phyloP scores from a whole-genome alignment of 495 filamentous ascomycete genomes.

The Cudoniella acicularis region DNA sequence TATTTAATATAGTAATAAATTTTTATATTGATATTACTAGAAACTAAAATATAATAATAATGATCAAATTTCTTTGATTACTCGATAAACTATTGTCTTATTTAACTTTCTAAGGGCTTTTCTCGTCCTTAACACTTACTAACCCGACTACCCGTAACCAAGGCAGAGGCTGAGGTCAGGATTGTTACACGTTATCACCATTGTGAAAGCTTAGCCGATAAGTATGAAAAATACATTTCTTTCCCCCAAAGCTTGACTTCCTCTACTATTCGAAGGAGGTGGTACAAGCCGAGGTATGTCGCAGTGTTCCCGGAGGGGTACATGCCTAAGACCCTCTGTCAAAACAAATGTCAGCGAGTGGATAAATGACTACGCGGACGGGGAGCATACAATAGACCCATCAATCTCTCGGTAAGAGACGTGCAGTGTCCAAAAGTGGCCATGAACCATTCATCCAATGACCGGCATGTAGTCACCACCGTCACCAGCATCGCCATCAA shows the following conservation, averaged over 20 bases:
- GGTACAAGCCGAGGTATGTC: slow-evolving; percentile 5
- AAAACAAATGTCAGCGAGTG: not conserved
- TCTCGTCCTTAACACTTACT: too few species aligned
- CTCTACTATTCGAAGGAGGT: slow-evolving; percentile 4
- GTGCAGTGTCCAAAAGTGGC: slow-evolving; percentile 9
- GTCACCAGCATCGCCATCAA: not conserved
- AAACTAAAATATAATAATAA: too few species aligned
- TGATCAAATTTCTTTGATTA: too few species aligned
- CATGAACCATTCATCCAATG: slow-evolving; percentile 6
- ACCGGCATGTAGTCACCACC: not conserved
- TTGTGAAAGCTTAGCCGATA: too few species aligned
- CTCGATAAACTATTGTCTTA: too few species aligned
- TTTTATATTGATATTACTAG: too few species aligned
- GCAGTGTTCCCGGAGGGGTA: slow-evolving; percentile 4
- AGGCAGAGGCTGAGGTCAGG: too few species aligned
- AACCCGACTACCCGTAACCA: too few species aligned
- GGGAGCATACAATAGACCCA: slow-evolving; percentile 1
- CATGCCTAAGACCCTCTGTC: slow-evolving; percentile 1
- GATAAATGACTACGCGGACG: not conserved
- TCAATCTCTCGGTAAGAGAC: slow-evolving; percentile 2
- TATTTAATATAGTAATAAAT: too few species aligned
- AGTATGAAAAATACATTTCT: too few species aligned
- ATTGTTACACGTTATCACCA: too few species aligned
- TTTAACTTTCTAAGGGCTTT: too few species aligned
- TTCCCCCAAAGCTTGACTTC: slow-evolving; percentile 5